These are phyloP conservation scores for Magnaporthiopsis rhizophila DNA, from an alignment of 2,329 filamentous ascomycete genomes.

Conservation along the genomic window DNA sequence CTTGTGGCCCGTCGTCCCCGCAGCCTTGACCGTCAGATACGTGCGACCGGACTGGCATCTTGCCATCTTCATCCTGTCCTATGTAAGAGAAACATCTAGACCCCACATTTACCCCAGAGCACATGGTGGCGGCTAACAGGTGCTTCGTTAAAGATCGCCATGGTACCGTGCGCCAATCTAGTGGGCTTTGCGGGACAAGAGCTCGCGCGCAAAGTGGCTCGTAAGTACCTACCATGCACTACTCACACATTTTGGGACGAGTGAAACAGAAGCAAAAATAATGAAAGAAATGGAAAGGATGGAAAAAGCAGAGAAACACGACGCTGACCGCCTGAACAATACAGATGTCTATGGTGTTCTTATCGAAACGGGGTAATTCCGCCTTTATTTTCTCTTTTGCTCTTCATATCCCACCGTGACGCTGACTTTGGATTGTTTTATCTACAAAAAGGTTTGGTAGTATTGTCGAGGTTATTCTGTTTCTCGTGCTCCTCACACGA, in stretches of 20 bases:
- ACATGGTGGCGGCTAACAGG: not conserved
- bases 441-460: conserved; percentile 47
- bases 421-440: not conserved
- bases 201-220: conserved; percentile 65
- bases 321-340: not conserved
- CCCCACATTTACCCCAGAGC: not conserved
- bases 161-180: conserved; percentile 69
- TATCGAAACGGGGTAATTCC: conserved; percentile 44
- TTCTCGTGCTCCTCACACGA: conserved; percentile 60
- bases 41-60: conserved; percentile 36
- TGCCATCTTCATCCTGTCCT: conserved; percentile 61
- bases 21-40: conserved; percentile 56
- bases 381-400: conserved; percentile 6
- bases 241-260: no score
- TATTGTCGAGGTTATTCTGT: conserved; percentile 74
- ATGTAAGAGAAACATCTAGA: conserved; percentile 34
- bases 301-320: not conserved
- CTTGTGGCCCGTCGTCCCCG: conserved; percentile 68
- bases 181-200: conserved; percentile 69
- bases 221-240: conserved; percentile 21
- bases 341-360: conserved; percentile 56
- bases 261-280: not conserved
- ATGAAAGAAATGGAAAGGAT: not conserved
- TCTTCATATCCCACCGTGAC: not conserved
- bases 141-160: conserved; percentile 35